A percentile compares a stretch with the other conserved stretches of the same genome.
These are phyloP conservation scores for Neurospora sp. DNA, from an alignment of 495 filamentous ascomycete species.

Conservation along the genomic window DNA sequence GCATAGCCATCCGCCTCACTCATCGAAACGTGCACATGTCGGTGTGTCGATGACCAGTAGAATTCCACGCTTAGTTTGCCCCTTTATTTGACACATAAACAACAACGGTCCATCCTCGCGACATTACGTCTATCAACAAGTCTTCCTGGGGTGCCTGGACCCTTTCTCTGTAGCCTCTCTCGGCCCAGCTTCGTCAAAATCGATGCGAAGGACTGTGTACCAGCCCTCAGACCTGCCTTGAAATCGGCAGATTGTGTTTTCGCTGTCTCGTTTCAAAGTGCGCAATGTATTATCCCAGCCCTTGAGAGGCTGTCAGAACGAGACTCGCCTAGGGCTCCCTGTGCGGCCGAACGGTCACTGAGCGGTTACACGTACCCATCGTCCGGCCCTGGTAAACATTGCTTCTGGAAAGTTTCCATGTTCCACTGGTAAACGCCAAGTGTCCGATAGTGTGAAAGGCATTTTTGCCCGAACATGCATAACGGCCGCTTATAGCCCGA, in stretches of 20 bases:
- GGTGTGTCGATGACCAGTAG: neutral
- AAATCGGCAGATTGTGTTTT: neutral
- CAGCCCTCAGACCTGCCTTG: neutral
- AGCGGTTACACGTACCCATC: neutral
- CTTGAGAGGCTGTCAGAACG: neutral
- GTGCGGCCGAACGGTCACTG: neutral
- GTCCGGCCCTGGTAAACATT: neutral
- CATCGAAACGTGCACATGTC: neutral
- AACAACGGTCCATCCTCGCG: neutral
- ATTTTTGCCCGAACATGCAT: conserved; percentile 1
- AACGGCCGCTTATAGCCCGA: neutral
- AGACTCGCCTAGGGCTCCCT: neutral
- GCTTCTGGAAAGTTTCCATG: neutral
- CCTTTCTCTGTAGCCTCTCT: neutral
- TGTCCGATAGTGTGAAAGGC: neutral
- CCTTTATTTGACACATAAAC: neutral
- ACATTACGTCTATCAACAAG: neutral
- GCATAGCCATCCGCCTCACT: neutral
- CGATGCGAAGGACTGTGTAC: neutral
- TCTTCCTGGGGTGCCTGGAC: neutral
- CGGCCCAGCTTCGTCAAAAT: neutral
- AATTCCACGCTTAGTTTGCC: neutral
- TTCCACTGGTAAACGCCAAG: neutral
- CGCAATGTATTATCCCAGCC: neutral
- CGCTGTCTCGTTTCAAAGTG: neutral